Conservation (phyloP, 2,329 filamentous ascomycete genomes). For the Aureobasidium sp. region DNA sequence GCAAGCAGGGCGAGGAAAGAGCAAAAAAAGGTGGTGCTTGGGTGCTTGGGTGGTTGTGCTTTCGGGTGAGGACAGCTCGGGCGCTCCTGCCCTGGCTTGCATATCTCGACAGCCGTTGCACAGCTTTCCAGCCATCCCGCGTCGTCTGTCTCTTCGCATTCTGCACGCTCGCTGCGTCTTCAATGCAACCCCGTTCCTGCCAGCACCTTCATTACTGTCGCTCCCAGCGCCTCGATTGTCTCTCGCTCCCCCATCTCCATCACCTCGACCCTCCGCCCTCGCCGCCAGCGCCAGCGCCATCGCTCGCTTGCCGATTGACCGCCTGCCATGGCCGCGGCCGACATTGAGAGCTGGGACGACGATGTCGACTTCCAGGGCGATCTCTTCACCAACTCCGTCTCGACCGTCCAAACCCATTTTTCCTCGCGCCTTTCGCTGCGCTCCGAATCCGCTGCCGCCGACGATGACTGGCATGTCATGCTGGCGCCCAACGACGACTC, state of each 20-base stretch:
- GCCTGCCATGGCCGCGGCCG: slow-evolving; percentile 49
- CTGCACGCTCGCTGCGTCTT: slow-evolving; percentile 1
- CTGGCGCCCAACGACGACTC: slow-evolving; percentile 77
- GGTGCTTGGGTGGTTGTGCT: not conserved
- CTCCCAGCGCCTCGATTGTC: slow-evolving; percentile 3
- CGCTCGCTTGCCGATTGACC: not conserved
- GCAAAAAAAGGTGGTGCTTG: not conserved
- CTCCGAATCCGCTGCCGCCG: slow-evolving; percentile 66
- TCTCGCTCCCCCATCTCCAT: not conserved
- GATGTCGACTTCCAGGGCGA: slow-evolving; percentile 52
- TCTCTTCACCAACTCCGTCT: slow-evolving; percentile 61
- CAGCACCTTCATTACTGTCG: slow-evolving; percentile 6
- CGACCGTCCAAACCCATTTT: slow-evolving; percentile 60
- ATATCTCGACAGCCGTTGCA: slow-evolving; percentile 6
- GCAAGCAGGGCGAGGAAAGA: not conserved
- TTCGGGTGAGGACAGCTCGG: not conserved
- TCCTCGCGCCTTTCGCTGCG: slow-evolving; percentile 76
- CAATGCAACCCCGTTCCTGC: slow-evolving; percentile 6
- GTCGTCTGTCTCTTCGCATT: not conserved
- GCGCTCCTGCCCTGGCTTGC: not conserved
- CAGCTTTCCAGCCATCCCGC: slow-evolving; percentile 4
- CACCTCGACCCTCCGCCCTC: not conserved
- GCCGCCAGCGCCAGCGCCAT: not conserved
- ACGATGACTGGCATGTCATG: slow-evolving; percentile 83
- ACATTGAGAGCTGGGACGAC: slow-evolving; percentile 61